Evolutionary conservation across 169 alveolate genomes (phyloP).

Genomic region (Eimeria sp.): DNA sequence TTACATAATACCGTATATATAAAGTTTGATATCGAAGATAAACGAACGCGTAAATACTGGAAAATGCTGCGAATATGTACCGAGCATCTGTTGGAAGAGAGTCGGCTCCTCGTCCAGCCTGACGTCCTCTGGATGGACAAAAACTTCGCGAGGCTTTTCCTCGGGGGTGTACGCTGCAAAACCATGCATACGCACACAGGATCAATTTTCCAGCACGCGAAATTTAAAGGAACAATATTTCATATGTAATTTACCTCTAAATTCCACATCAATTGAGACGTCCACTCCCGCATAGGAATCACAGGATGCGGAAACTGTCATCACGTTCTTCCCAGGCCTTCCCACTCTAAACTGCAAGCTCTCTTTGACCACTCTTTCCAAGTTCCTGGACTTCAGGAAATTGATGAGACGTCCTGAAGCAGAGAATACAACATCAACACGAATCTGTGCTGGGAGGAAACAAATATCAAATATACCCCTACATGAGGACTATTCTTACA

Average conservation of each 20-base stretch:
- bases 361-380: slow-evolving; percentile 81
- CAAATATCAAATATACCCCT: neutral
- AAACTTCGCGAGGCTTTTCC: slow-evolving; percentile 81
- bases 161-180: slow-evolving; percentile 81
- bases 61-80: neutral
- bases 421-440: neutral
- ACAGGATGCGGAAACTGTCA: slow-evolving; percentile 76
- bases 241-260: slow-evolving; percentile 49
- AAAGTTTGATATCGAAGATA: neutral
- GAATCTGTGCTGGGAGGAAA: neutral
- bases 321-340: slow-evolving; percentile 76
- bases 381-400: slow-evolving; percentile 53
- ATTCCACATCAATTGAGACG: slow-evolving; percentile 67
- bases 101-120: slow-evolving; percentile 82
- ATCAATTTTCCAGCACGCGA: neutral
- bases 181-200: neutral
- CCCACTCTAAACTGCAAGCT: slow-evolving; percentile 77
- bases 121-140: slow-evolving; percentile 83
- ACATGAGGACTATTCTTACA: neutral
- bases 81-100: slow-evolving; percentile 85
- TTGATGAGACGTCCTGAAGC: slow-evolving; percentile 79
- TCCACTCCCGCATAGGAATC: slow-evolving; percentile 85
- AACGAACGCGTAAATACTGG: neutral
- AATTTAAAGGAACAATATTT: neutral
- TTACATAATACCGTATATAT: neutral